Conservation (phyloP, 2,329 filamentous ascomycete species). For the Diplocarpon rosae region DNA sequence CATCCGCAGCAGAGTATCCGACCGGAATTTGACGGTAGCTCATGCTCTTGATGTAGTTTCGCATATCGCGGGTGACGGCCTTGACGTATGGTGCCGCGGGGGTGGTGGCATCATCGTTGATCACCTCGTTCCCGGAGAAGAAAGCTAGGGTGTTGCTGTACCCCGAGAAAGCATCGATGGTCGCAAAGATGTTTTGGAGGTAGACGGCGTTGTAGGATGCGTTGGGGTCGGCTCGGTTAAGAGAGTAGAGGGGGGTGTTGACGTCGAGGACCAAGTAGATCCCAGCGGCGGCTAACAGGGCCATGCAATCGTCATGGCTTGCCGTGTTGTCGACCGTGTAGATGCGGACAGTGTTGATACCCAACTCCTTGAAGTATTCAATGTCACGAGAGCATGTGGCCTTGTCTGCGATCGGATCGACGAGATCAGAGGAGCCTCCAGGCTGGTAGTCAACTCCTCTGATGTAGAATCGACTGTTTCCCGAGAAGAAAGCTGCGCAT, state of each 20-base stretch:
- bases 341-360: constrained; percentile 61
- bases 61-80: constrained; percentile 46
- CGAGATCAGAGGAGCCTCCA: constrained; percentile 31
- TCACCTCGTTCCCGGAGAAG: constrained; percentile 50
- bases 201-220: constrained; percentile 59
- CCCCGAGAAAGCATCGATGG: constrained; percentile 54
- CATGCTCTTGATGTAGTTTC: constrained; percentile 38
- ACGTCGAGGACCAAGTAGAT: constrained; percentile 66
- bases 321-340: constrained; percentile 63
- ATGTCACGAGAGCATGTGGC: constrained; percentile 53
- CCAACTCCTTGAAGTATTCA: constrained; percentile 53
- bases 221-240: constrained; percentile 50
- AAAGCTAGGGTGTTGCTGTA: constrained; percentile 59
- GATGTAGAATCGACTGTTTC: constrained; percentile 39
- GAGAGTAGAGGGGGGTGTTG: constrained; percentile 58
- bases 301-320: constrained; percentile 61
- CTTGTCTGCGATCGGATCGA: constrained; percentile 53
- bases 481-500: constrained; percentile 24
- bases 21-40: constrained; percentile 41
- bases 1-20: constrained; percentile 53
- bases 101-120: constrained; percentile 42
- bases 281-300: constrained; percentile 51
- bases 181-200: constrained; percentile 60
- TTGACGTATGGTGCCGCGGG: constrained; percentile 44
- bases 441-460: constrained; percentile 54